Evolutionary conservation across 352 stramenopile species (phyloP), one percentile per base, ranked within the genome.

Genomic region (Globisporangium solare): DNA sequence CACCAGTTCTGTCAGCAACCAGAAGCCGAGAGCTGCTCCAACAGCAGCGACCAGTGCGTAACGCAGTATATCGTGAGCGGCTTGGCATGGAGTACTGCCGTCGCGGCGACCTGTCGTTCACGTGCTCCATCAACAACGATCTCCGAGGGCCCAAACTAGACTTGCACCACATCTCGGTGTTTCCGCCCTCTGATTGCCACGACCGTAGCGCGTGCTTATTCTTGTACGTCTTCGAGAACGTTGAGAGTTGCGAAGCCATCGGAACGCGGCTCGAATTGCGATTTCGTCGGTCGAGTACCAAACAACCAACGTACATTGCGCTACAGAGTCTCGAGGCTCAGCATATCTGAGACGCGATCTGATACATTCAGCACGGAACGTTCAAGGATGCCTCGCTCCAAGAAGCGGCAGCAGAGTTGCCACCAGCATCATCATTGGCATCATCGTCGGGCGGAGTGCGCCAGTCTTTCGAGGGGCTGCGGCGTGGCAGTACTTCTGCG

Each of bases 151-250:
- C 88, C 43, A 80, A 82, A 32, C 67, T 89, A 4, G 74, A 81
- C 22, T 31, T 66, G 54, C 63, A 65, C 13, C 72, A 76, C 50
- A 58, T 89, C n/a, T 76, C 62, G 4, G 70, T 88, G 18, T 88
- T 82, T 31, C 78, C 78, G 4, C 79, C 76, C 0, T 67, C 75
- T 0, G 74, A 89, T 35, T 81, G 66, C 32, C 64, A 71, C 41
- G 77, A 88, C 24, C 71, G 73, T n/a, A 86, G 68, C 18, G 82
- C 82, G 12, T 89, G 71, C 47, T 63, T 89, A 48, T 88, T 90
- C 59, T 83, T 69, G 35, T 90, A 90, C 42, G 49, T 48, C 12
- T 89, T 88, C 53, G 73, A 83, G 12, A 63, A 74, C 47, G 56
- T 90, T 3, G 76, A 85, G 17, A 64, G 60, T 1, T 92, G 79